Evolutionary conservation across 495 filamentous ascomycete species (phyloP), one percentile per base, ranked within the genome.

Genomic region (Podospora pseudocomata): DNA sequence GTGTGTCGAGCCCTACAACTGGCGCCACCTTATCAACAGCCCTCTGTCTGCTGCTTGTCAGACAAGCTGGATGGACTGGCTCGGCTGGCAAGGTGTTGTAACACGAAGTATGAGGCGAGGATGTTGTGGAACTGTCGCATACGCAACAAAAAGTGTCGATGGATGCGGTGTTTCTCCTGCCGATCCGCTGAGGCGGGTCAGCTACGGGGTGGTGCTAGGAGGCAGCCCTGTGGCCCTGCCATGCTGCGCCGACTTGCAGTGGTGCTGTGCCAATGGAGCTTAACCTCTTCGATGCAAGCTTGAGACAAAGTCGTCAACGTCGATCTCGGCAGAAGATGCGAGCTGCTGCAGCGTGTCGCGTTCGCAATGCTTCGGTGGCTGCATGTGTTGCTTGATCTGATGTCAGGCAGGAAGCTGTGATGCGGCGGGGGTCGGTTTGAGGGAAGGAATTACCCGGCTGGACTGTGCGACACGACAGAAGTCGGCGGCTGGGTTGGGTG

Each of bases 111-210:
- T 26, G 23, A 58, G 23, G 55, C 23, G 23, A 26, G n/a, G 55
- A 19, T 58, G 55, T 19, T 20, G 55, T 58, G 55, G 23, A 58
- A 58, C 55, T 49, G 13, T 18, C 39, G 39, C 39, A 49, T 49
- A 57, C 54, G 20, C 54, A 57, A 57, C 11, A 11, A 57, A 13
- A 11, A 2, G 5, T 23, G 55, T 26, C 4, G 55, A 26, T 39
- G 9, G 30, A 32, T 32, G 28, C 27, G 28, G 34, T 63, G 60
- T 63, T 44, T 63, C 34, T 32, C 60, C 30, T 20, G 60, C 34
- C 32, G 60, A 39, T 63, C 60, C 60, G 60, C 16, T 32, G 60
- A 63, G 26, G 27, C 60, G 60, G 60, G 30, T 63, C 60, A 63
- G 60, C 32, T 44, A 34, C 0, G 23, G 23, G 23, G 23, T 23